phyloP scores from a whole-genome alignment of 257 asterid species.

The Ocimum tenuiflorum region DNA sequence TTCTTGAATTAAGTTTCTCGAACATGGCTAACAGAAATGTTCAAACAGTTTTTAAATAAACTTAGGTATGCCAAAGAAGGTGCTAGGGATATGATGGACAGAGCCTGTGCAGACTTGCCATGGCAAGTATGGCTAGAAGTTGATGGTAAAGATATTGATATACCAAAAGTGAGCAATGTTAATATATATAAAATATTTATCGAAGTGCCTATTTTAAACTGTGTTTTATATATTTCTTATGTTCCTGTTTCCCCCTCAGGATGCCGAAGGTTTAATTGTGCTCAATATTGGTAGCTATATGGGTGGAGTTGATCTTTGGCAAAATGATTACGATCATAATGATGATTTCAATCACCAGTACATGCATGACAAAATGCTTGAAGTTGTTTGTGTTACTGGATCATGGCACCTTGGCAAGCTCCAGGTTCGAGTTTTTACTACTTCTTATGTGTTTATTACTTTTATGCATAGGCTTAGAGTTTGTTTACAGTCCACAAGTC shows the following conservation, averaged over 20 bases:
- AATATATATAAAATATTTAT: background rate
- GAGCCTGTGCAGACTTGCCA: constrained; percentile 88
- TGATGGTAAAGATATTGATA: constrained; percentile 58
- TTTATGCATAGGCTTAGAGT: background rate
- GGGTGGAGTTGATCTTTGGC: constrained; percentile 97
- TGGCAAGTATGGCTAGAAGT: constrained; percentile 96
- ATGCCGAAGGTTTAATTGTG: constrained; percentile 78
- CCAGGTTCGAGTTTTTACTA: constrained; percentile 43
- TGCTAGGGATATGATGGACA: constrained; percentile 78
- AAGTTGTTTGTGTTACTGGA: constrained; percentile 80
- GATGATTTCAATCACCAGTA: constrained; percentile 63
- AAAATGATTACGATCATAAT: constrained; percentile 66
- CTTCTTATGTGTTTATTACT: background rate
- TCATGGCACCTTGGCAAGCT: constrained; percentile 95
- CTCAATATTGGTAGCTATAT: constrained; percentile 86
- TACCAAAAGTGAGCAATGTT: constrained; percentile 48
- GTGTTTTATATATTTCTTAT: constrained; percentile 11
- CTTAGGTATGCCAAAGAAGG: constrained; percentile 86
- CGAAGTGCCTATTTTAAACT: background rate
- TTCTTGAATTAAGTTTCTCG: constrained; percentile 13
- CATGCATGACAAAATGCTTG: constrained; percentile 81
- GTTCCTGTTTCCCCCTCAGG: constrained; percentile 31
- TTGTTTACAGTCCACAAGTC: constrained; percentile 6
- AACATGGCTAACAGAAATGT: constrained; percentile 26
- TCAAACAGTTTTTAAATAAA: constrained; percentile 67